phyloP scores from a whole-genome alignment of 768 basidiomycete species.

The Tephrocybe sp. region DNA sequence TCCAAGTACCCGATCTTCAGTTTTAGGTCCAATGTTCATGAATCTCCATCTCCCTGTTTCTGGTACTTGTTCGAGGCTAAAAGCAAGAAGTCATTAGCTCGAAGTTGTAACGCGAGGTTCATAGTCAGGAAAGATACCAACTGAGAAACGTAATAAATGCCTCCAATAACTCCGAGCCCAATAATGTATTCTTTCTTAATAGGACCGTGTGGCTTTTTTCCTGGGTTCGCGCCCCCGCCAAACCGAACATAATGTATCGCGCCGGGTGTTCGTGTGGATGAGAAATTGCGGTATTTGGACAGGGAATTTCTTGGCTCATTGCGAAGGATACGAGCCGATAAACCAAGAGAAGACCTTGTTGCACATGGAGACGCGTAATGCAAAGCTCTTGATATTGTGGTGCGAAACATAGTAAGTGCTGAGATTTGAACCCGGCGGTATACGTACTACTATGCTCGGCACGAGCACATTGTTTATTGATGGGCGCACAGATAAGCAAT shows the following conservation, averaged over 20 bases:
- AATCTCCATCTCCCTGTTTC: constrained; percentile 89
- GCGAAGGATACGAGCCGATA: no score
- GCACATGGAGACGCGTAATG: background rate
- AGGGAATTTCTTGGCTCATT: background rate
- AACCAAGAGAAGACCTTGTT: background rate
- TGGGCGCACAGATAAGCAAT: no score
- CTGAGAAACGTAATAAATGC: constrained; percentile 34
- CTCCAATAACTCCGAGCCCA: constrained; percentile 15
- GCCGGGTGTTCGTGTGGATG: background rate
- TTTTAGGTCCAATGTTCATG: constrained; percentile 67
- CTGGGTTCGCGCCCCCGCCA: background rate
- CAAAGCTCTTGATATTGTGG: background rate
- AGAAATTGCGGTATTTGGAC: constrained; percentile 2
- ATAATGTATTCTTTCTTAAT: background rate
- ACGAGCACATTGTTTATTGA: no score
- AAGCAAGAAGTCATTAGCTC: background rate
- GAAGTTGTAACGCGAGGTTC: background rate
- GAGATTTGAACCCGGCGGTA: no score
- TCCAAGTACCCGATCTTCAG: constrained; percentile 52
- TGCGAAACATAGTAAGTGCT: constrained; percentile 1
- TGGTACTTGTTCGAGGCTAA: constrained; percentile 78
- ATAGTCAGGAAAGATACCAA: constrained; percentile 11
- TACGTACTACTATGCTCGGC: no score
- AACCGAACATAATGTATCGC: constrained; percentile 4
- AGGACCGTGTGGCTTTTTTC: background rate